Conservation (phyloP, 2,329 filamentous ascomycete genomes). For the Aspergillus brunneoviolaceus region DNA sequence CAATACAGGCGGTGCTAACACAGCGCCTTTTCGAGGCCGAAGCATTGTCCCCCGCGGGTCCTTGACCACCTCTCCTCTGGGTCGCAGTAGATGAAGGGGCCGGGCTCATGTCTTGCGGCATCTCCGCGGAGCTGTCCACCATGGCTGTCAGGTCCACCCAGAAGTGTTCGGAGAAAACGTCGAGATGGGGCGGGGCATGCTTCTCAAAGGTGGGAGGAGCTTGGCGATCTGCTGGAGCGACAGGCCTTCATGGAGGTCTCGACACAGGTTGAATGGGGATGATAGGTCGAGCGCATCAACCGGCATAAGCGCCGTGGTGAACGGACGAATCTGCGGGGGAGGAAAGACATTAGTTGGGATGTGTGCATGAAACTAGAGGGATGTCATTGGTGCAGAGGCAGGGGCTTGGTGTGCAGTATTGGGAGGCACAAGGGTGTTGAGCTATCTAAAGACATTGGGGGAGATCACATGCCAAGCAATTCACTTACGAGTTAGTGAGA, state of each 20-base stretch:
- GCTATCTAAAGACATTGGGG: not conserved
- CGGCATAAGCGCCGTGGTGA: conserved; percentile 3
- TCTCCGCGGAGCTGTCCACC: conserved; percentile 23
- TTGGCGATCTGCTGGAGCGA: conserved; percentile 8
- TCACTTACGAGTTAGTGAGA: conserved; percentile 6
- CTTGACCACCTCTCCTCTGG: conserved; percentile 24
- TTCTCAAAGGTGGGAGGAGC: conserved; percentile 16
- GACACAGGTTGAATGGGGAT: conserved; percentile 1
- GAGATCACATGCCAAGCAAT: conserved; percentile 3
- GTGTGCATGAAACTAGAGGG: conserved; percentile 7
- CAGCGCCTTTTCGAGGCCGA: conserved; percentile 64
- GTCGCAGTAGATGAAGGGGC: conserved; percentile 16
- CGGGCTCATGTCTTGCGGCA: conserved; percentile 11
- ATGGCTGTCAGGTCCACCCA: conserved; percentile 28
- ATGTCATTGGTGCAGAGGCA: conserved; percentile 2
- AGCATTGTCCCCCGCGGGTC: conserved; percentile 30
- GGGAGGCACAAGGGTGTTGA: not conserved
- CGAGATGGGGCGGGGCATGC: conserved; percentile 21
- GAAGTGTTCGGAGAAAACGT: conserved; percentile 23
- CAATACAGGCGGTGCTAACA: conserved; percentile 81
- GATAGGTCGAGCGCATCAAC: conserved; percentile 9
- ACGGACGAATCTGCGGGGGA: conserved; percentile 10
- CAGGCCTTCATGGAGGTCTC: conserved; percentile 6
- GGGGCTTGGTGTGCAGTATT: not conserved
- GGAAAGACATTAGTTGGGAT: conserved; percentile 14